Evolutionary conservation across 2,329 filamentous ascomycete species (phyloP).

Genomic region (Trichoderma koningii): DNA sequence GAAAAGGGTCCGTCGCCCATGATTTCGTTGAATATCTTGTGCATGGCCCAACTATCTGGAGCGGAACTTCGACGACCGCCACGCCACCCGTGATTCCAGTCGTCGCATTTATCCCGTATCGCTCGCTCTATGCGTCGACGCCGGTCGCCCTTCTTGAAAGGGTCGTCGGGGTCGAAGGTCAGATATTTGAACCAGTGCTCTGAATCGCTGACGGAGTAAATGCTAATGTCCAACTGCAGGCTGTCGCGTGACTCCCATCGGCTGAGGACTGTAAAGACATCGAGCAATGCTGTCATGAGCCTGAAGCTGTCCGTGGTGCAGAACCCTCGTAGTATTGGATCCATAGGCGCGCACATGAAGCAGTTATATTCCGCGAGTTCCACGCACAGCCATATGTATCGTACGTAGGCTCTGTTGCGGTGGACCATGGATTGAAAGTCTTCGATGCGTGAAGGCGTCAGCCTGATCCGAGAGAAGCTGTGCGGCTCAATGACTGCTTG

Average conservation of each 20-base stretch:
- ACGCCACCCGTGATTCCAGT: conserved; percentile 12
- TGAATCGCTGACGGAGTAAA: conserved; percentile 39
- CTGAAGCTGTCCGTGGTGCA: conserved; percentile 28
- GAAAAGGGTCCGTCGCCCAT: no score
- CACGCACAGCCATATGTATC: conserved; percentile 32
- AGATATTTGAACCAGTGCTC: conserved; percentile 38
- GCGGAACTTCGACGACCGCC: neutral
- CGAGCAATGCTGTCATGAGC: conserved; percentile 30
- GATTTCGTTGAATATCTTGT: no score
- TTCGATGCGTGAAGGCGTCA: conserved; percentile 36
- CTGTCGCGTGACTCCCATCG: conserved; percentile 34
- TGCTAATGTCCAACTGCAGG: conserved; percentile 40
- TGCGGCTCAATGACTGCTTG: conserved; percentile 36
- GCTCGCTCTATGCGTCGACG: neutral
- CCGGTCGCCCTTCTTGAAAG: neutral
- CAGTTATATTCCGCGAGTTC: conserved; percentile 32
- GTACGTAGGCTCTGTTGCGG: conserved; percentile 36
- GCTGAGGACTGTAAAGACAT: conserved; percentile 38
- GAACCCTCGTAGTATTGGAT: conserved; percentile 1
- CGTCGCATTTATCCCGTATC: neutral
- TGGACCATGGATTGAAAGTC: conserved; percentile 35
- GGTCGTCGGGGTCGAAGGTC: conserved; percentile 28
- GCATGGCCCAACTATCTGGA: neutral
- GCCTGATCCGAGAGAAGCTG: conserved; percentile 37
- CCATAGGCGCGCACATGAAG: conserved; percentile 8